Base-by-base conservation (phyloP, 495 filamentous ascomycete species). In the Thozetella sp. region DNA sequence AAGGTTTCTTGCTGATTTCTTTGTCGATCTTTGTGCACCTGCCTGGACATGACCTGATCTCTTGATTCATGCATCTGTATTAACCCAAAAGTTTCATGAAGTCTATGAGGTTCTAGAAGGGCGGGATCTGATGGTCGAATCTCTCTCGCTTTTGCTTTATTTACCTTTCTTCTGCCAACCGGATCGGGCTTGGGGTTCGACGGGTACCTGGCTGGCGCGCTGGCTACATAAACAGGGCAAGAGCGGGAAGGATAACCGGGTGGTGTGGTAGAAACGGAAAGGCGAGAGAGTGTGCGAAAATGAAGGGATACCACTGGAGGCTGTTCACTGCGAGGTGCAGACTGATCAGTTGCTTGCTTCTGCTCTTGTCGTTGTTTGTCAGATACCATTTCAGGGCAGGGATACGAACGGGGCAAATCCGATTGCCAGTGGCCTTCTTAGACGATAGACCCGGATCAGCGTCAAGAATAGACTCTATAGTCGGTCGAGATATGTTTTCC, bases 311-410 rank as follows among this genome's bases (percentile, higher is more conserved):
- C 20, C 30, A 10, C 11, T n/a, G n/a, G 20, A n/a, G n/a, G 9
- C 30, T 48, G 43, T 15, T 15, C 20, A 9, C 43, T 48, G 43
- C 43, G 43, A 10, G n/a, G 20, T 48, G 9, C 43, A 48, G 43
- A n/a, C 43, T 48, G 43, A n/a, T n/a, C 43, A 15, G 43, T 48
- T 19, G 43, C 43, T 48, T 48, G 43, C 43, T 48, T 48, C 43
- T 48, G 43, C n/a, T 48, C 9, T 48, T 48, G 10, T 48, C 30
- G 6, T n/a, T n/a, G 43, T 48, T 48, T 48, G 43, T 19, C 43
- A 15, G 30, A 48, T 13, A 48, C 9, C 43, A 20, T 48, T 48
- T 48, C 4, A 3, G n/a, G 43, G 43, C 4, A 15, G 17, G 9
- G 17, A 6, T 17, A 37, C 30, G 9, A 17, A 17, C 6, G 30